These are phyloP conservation scores for Penicillium antarcticum DNA, from an alignment of 495 filamentous ascomycete species.

Conservation along the genomic window DNA sequence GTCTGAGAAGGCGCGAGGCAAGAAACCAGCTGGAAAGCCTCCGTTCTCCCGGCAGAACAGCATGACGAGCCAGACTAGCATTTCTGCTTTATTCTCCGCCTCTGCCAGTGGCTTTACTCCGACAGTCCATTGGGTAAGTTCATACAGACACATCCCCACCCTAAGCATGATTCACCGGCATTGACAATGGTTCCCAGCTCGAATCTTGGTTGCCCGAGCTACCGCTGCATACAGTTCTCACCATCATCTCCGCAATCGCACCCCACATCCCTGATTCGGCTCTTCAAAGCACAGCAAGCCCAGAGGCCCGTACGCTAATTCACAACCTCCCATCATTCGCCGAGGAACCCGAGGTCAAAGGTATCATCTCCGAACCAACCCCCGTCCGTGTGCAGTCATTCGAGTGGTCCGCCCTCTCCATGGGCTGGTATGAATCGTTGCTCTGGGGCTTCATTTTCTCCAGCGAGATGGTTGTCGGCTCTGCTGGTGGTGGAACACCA, in stretches of 20 bases:
- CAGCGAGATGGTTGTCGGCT: conserved; percentile 78
- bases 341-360: conserved; percentile 59
- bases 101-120: conserved; percentile 67
- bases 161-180: neutral
- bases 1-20: conserved; percentile 96
- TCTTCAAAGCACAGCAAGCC: conserved; percentile 30
- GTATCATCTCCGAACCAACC: conserved; percentile 65
- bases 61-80: conserved; percentile 74
- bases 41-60: conserved; percentile 91
- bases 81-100: conserved; percentile 52
- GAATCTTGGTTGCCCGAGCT: conserved; percentile 92
- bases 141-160: neutral
- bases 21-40: conserved; percentile 84
- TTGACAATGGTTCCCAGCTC: conserved; percentile 55
- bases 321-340: conserved; percentile 56
- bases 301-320: conserved; percentile 38
- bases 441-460: conserved; percentile 96
- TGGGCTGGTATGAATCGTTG: conserved; percentile 95
- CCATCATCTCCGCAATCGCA: conserved; percentile 60
- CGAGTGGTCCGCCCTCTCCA: conserved; percentile 86
- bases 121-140: conserved; percentile 65
- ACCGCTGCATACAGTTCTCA: conserved; percentile 86
- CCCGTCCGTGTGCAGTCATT: conserved; percentile 82
- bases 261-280: conserved; percentile 45
- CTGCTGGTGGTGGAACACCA: conserved; percentile 43